Conservation (phyloP, 1,284 basidiomycete genomes). For the Coniferiporia sulphurascens region DNA sequence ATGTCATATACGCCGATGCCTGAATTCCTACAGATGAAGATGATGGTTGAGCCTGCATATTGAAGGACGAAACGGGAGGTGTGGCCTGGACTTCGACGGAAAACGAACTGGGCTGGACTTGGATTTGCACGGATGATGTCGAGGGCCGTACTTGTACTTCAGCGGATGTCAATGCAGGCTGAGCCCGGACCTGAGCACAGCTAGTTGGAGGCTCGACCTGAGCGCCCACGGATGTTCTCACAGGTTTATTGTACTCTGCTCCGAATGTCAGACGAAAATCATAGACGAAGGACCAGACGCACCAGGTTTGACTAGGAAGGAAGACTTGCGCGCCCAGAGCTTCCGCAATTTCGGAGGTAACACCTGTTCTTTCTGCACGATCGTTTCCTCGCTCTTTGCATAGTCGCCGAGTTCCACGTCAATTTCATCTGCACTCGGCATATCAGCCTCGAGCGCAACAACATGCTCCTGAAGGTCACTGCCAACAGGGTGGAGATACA, state of each 20-base stretch:
- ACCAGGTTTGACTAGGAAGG: neutral
- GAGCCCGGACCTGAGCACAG: neutral
- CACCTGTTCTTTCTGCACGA: conserved; percentile 3
- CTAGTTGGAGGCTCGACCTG: conserved; percentile 1
- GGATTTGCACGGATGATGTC: neutral
- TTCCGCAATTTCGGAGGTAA: conserved; percentile 17
- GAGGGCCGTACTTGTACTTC: neutral
- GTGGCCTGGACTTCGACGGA: neutral
- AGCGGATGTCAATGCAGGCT: neutral
- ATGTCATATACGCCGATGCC: neutral
- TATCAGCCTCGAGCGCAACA: conserved; percentile 15
- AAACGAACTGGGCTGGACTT: neutral
- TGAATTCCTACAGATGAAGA: neutral
- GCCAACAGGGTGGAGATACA: conserved; percentile 8
- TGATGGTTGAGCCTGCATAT: neutral
- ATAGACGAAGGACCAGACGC: neutral
- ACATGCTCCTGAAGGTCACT: conserved; percentile 12
- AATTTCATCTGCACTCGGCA: conserved; percentile 1
- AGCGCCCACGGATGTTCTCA: conserved; percentile 7
- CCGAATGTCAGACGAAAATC: neutral
- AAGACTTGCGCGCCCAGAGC: conserved; percentile 8
- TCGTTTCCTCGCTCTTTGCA: conserved; percentile 8
- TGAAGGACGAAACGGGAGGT: neutral
- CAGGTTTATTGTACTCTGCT: neutral
- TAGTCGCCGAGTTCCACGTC: neutral